phyloP scores from a whole-genome alignment of 495 filamentous ascomycete species.

The Cryomyces minteri region DNA sequence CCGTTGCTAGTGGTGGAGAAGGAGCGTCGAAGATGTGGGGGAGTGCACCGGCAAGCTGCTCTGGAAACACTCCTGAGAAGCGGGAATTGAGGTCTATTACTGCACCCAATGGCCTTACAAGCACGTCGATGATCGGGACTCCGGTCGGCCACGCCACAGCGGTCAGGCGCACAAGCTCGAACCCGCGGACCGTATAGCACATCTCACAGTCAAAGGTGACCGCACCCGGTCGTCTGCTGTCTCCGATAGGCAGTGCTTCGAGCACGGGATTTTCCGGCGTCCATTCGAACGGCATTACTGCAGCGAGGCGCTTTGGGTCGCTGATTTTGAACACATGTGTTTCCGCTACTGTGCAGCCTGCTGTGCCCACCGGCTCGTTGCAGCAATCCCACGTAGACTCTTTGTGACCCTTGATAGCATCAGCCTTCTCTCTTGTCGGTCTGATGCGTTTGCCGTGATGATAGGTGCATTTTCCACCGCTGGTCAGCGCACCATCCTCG shows the following conservation, averaged over 20 bases:
- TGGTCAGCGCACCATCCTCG: slow-evolving; percentile 61
- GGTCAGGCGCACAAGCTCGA: slow-evolving; percentile 81
- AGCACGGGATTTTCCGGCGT: slow-evolving; percentile 43
- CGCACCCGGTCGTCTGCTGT: slow-evolving; percentile 11
- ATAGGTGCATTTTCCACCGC: slow-evolving; percentile 56
- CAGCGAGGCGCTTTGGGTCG: slow-evolving; percentile 54
- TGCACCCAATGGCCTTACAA: slow-evolving; percentile 69
- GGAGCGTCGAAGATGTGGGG: slow-evolving; percentile 26
- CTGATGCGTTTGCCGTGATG: slow-evolving; percentile 50
- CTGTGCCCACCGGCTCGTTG: slow-evolving; percentile 42
- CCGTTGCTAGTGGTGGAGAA: not conserved
- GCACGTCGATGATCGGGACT: slow-evolving; percentile 55
- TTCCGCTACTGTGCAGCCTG: slow-evolving; percentile 48
- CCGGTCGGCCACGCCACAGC: slow-evolving; percentile 73
- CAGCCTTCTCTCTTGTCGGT: slow-evolving; percentile 28
- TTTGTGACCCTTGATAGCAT: slow-evolving; percentile 24
- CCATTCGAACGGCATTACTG: slow-evolving; percentile 55
- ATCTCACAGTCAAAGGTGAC: slow-evolving; percentile 94
- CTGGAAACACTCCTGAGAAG: slow-evolving; percentile 65
- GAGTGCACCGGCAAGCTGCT: slow-evolving; percentile 51
- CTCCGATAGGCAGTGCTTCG: not conserved
- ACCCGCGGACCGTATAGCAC: slow-evolving; percentile 72
- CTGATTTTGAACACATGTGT: slow-evolving; percentile 81
- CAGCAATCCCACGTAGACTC: slow-evolving; percentile 65
- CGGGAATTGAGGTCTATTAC: slow-evolving; percentile 80